These are phyloP conservation scores for Chlorella sp. DNA, from an alignment of 139 green algal species.

Conservation along the genomic window DNA sequence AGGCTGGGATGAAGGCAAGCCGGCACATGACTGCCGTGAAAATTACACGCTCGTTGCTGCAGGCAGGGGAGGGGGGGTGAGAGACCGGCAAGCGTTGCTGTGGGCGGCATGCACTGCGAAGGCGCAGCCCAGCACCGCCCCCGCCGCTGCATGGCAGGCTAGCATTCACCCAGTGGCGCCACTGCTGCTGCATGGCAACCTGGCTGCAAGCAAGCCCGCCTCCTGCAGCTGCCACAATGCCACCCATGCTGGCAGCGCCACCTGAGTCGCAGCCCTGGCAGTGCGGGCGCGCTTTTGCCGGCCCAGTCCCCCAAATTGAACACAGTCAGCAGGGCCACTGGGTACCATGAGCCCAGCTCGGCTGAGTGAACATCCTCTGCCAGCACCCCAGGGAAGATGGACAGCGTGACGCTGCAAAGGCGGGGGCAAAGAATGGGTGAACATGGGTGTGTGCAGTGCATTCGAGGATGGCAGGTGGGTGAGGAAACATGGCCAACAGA, in stretches of 20 bases:
- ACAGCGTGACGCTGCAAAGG: constrained; percentile 66
- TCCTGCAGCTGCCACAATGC: constrained; percentile 1
- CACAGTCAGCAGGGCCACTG: constrained; percentile 77
- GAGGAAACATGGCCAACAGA: too few relatives aligned
- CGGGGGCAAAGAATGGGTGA: too few relatives aligned
- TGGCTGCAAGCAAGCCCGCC: too few relatives aligned
- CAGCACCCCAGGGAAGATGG: constrained; percentile 93
- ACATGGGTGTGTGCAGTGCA: too few relatives aligned
- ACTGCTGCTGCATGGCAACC: too few relatives aligned
- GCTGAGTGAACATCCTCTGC: constrained; percentile 81
- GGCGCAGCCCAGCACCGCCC: too few relatives aligned
- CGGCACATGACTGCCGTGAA: not conserved
- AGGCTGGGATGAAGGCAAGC: constrained; percentile 69
- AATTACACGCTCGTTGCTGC: not conserved
- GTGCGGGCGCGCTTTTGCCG: constrained; percentile 67
- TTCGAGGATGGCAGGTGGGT: too few relatives aligned
- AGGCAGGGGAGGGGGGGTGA: not conserved
- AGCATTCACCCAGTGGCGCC: too few relatives aligned
- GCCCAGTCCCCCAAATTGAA: constrained; percentile 83
- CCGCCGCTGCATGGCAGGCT: too few relatives aligned
- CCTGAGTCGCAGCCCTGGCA: not conserved
- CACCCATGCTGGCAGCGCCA: not conserved
- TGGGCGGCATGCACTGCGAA: too few relatives aligned
- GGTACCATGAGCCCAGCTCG: constrained; percentile 86
- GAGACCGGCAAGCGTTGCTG: too few relatives aligned